A percentile compares a stretch with the other conserved stretches of the same genome.
phyloP scores from a whole-genome alignment of 345 rosid species.

The Gossypium mustelinum region DNA sequence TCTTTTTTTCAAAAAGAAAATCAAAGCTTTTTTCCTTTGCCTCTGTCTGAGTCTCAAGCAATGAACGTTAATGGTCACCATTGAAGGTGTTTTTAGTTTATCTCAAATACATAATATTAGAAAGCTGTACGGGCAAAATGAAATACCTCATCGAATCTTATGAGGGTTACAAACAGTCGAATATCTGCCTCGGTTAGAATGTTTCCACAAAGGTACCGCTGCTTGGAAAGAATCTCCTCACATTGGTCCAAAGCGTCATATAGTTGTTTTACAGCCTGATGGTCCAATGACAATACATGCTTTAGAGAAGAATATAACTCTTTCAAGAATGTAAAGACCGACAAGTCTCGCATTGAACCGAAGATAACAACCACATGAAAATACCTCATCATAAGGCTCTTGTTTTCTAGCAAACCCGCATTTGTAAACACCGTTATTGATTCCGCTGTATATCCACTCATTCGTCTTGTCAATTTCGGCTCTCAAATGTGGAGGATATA shows the following conservation, averaged over 20 bases:
- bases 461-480: constrained; percentile 37
- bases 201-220: constrained; percentile 69
- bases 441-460: constrained; percentile 44
- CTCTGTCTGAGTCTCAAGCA: too few relatives aligned
- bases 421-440: constrained; percentile 53
- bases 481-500: constrained; percentile 41
- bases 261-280: constrained; percentile 64
- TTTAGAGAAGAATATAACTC: not conserved
- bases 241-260: constrained; percentile 74
- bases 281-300: not conserved
- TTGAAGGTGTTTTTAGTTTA: too few relatives aligned
- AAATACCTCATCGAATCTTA: constrained; percentile 91
- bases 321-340: not conserved
- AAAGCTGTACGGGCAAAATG: not conserved
- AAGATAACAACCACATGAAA: not conserved
- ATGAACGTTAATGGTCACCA: too few relatives aligned
- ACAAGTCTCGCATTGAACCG: not conserved
- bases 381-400: constrained; percentile 54
- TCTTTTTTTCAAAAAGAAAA: not conserved
- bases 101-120: not conserved
- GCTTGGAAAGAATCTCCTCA: constrained; percentile 64
- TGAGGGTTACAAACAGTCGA: constrained; percentile 72
- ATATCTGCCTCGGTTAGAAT: constrained; percentile 68
- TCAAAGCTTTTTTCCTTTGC: not conserved
- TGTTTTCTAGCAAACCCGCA: constrained; percentile 52